Conservation (phyloP, 345 rosid genomes). For the Odontarrhena argentea region DNA sequence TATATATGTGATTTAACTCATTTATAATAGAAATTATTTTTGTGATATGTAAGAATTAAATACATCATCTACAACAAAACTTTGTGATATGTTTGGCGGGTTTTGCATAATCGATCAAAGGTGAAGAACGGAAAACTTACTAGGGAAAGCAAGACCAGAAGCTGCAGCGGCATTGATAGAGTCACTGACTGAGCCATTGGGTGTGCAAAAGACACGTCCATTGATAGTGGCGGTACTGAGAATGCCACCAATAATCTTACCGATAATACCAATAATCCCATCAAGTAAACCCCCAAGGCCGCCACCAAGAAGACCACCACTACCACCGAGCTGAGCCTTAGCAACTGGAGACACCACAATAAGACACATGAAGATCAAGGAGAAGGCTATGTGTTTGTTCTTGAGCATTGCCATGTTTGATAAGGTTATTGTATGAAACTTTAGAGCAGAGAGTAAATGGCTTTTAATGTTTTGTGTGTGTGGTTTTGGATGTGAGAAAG, state of each 20-base stretch:
- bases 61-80: no score
- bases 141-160: slow-evolving; percentile 36
- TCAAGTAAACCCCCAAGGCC: slow-evolving; percentile 45
- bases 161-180: neutral
- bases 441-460: neutral
- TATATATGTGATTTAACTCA: no score
- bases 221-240: slow-evolving; percentile 50
- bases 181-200: slow-evolving; percentile 47
- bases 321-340: slow-evolving; percentile 53
- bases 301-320: slow-evolving; percentile 48
- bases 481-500: slow-evolving; percentile 36
- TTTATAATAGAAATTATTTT: no score
- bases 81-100: neutral
- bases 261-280: slow-evolving; percentile 26
- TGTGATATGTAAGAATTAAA: no score
- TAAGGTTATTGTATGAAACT: neutral
- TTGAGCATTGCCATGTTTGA: slow-evolving; percentile 30
- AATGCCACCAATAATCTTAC: slow-evolving; percentile 36
- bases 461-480: neutral
- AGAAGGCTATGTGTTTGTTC: slow-evolving; percentile 30
- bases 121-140: slow-evolving; percentile 40
- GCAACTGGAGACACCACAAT: slow-evolving; percentile 42
- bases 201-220: slow-evolving; percentile 55
- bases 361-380: slow-evolving; percentile 35
- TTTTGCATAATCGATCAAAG: slow-evolving; percentile 7